Evolutionary conservation across 2,329 filamentous ascomycete genomes (phyloP), one percentile per base, ranked within the genome.

Genomic region (Chalara sp.): DNA sequence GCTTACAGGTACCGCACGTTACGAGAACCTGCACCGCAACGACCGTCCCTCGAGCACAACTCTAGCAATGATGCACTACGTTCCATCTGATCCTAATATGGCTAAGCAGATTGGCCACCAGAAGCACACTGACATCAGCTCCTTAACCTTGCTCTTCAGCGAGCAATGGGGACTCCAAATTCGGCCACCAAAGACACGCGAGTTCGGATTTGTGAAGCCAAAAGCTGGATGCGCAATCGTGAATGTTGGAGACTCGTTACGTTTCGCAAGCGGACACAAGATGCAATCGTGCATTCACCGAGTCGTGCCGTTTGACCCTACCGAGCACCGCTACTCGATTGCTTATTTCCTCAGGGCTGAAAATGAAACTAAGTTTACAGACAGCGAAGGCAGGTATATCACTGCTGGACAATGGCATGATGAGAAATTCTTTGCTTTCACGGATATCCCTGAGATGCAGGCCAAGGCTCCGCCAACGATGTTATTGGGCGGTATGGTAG

Each of bases 161-260:
- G 71, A 77, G 64, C 71, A 79, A 65, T 78, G 75, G 74, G 78
- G 78, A 6, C 72, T 81, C 32, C 78, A 82, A 64, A 71, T 80
- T 54, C 73, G 73, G 3, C 73, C 75, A 0, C 76, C 76, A 2
- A 73, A 72, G 49, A 52, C 48, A 13, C 13, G 8, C 3, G 69
- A 73, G 60, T 79, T 77, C 70, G 71, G 71, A 43, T 80, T 78
- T 65, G 75, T 81, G 7, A 72, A 67, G 51, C 78, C 79, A 47
- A 72, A 70, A 58, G 61, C 65, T 0, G 76, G 76, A 51, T 71
- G 68, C 56, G 79, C 78, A 32, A 71, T 82, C 60, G 69, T 81
- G 57, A 76, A 82, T 63, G 74, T 82, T 12, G 79, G 79, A 52
- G 79, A 83, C 68, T 78, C 76, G 30, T 69, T 82, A 55, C 73